Percentiles rank a stretch among this genome's conserved stretches.
Conservation (phyloP, 1,284 basidiomycete genomes). For the Heimioporus punctisporus region DNA sequence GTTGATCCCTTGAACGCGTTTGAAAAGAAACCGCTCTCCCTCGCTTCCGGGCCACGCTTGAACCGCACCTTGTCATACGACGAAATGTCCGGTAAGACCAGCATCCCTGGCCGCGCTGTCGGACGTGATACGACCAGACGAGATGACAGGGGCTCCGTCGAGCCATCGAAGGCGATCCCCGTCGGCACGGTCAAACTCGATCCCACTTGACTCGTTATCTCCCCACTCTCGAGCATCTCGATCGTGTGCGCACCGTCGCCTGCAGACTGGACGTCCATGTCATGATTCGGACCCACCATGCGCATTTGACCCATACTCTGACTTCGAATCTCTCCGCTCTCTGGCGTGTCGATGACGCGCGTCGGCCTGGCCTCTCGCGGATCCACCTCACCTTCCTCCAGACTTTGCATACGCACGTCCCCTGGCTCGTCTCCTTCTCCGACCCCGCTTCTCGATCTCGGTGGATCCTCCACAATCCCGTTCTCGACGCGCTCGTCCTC, state of each 20-base stretch:
- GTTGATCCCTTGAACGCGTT: slow-evolving; percentile 13
- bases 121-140: slow-evolving; percentile 7
- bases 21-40: slow-evolving; percentile 28
- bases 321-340: slow-evolving; percentile 21
- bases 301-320: neutral
- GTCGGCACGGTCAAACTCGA: too few species aligned
- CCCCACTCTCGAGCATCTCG: slow-evolving; percentile 20
- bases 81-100: slow-evolving; percentile 28
- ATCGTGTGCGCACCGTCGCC: too few species aligned
- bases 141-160: too few species aligned
- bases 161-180: too few species aligned
- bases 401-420: slow-evolving; percentile 5
- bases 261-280: neutral
- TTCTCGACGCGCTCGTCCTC: too few species aligned
- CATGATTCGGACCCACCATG: too few species aligned
- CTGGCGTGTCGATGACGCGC: slow-evolving; percentile 1
- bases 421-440: too few species aligned
- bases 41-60: slow-evolving; percentile 10
- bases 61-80: slow-evolving; percentile 22
- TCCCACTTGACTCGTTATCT: slow-evolving; percentile 20
- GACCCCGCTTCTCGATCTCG: neutral
- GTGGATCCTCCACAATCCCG: too few species aligned
- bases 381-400: slow-evolving; percentile 25
- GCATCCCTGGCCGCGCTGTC: neutral
- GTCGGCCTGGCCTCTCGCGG: neutral